Evolutionary conservation across 2,329 filamentous ascomycete genomes (phyloP).

Genomic region (Neonectria hederae): DNA sequence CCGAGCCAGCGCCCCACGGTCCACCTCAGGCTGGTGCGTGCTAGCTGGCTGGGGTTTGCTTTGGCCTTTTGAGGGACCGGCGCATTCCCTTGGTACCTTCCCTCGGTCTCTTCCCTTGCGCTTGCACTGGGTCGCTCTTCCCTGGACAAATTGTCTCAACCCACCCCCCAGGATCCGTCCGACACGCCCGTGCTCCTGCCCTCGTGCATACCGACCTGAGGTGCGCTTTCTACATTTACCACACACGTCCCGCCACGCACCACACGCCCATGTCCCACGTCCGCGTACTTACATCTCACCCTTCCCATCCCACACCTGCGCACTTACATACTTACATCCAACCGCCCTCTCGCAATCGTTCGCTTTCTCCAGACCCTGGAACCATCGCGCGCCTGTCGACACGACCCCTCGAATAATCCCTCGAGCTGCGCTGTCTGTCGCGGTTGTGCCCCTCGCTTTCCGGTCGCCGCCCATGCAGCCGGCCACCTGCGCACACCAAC

Average conservation of each 20-base stretch:
- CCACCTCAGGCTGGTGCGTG: constrained; percentile 1
- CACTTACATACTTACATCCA: constrained; percentile 35
- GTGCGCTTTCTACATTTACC: constrained; percentile 41
- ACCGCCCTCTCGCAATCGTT: constrained; percentile 30
- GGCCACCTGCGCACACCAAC: constrained; percentile 14
- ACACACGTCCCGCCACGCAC: constrained; percentile 44
- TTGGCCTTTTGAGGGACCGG: constrained; percentile 9
- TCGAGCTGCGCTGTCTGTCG: constrained; percentile 22
- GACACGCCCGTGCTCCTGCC: constrained; percentile 31
- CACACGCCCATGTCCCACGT: constrained; percentile 30
- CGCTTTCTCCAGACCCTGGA: constrained; percentile 23
- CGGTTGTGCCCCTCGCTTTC: constrained; percentile 29
- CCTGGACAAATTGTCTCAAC: constrained; percentile 42
- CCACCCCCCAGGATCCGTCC: constrained; percentile 36
- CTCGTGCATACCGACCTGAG: constrained; percentile 30
- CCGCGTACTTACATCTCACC: constrained; percentile 38
- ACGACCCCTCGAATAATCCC: constrained; percentile 26
- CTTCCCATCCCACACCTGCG: constrained; percentile 24
- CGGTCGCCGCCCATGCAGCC: constrained; percentile 24
- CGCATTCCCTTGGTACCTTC: constrained; percentile 13
- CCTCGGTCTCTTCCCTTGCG: constrained; percentile 32
- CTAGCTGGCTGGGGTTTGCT: constrained; percentile 8
- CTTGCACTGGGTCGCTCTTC: constrained; percentile 33
- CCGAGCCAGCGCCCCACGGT: constrained; percentile 4
- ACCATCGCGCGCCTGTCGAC: constrained; percentile 25